phyloP scores from a whole-genome alignment of 2,329 filamentous ascomycete genomes.

The Chrysosporium queenslandicum region DNA sequence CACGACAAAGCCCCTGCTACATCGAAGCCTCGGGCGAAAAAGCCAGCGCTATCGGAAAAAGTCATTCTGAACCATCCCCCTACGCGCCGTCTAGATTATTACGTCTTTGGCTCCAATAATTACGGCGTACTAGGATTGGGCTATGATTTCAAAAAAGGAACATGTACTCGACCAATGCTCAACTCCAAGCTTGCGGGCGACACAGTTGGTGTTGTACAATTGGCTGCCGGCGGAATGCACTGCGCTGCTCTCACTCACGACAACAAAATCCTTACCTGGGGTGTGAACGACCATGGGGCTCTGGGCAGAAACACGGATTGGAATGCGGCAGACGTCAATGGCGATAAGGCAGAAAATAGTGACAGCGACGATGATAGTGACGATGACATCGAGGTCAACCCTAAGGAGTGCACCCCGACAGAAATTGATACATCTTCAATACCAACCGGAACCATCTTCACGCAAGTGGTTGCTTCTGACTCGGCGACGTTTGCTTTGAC shows the following conservation, averaged over 20 bases:
- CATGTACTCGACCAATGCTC: conserved; percentile 64
- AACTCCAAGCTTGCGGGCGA: conserved; percentile 51
- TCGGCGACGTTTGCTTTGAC: conserved; percentile 52
- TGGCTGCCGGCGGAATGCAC: conserved; percentile 77
- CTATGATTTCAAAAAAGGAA: conserved; percentile 52
- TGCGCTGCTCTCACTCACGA: conserved; percentile 64
- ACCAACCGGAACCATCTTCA: conserved; percentile 46
- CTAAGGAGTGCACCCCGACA: conserved; percentile 46
- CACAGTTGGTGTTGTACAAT: conserved; percentile 57
- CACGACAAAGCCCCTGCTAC: neutral
- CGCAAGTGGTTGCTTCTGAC: conserved; percentile 50
- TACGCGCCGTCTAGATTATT: conserved; percentile 52
- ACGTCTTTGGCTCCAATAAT: conserved; percentile 68
- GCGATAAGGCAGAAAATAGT: conserved; percentile 44
- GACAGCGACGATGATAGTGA: conserved; percentile 46
- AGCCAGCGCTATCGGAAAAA: no score
- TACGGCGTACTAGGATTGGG: conserved; percentile 78
- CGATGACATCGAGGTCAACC: conserved; percentile 46
- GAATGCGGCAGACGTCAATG: conserved; percentile 46
- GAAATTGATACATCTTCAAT: conserved; percentile 41
- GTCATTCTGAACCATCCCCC: conserved; percentile 54
- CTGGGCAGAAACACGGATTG: conserved; percentile 64
- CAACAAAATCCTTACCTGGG: conserved; percentile 76
- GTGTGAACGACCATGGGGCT: conserved; percentile 75
- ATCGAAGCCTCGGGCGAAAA: conserved; percentile 1